These are phyloP conservation scores for Xylariaceae sp. DNA, from an alignment of 2,329 filamentous ascomycete genomes.

Conservation along the genomic window DNA sequence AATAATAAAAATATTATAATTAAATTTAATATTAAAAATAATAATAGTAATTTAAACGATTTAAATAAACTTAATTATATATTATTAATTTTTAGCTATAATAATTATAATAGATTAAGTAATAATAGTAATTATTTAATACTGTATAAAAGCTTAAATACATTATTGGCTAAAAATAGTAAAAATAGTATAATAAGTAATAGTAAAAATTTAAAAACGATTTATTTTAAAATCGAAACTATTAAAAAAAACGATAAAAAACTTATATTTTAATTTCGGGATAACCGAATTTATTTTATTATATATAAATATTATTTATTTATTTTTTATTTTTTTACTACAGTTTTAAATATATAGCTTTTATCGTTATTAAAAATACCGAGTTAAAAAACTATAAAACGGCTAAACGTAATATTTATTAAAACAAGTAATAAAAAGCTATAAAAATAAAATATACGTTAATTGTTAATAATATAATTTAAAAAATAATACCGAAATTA, in stretches of 20 bases:
- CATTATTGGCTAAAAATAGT: too few relatives aligned
- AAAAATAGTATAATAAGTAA: too few relatives aligned
- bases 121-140: neutral
- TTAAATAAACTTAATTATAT: neutral
- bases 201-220: neutral
- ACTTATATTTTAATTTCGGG: neutral
- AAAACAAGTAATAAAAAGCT: slow-evolving; percentile 5
- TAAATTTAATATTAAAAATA: too few relatives aligned
- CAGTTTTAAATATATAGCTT: neutral
- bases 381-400: neutral
- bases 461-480: slow-evolving; percentile 6
- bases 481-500: slow-evolving; percentile 3
- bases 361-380: neutral
- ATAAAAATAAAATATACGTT: slow-evolving; percentile 1
- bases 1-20: too few relatives aligned
- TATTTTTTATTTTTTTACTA: neutral
- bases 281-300: neutral
- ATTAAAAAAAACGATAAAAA: slow-evolving; percentile 1
- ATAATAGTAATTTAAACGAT: neutral
- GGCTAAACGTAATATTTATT: neutral
- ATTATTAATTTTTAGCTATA: neutral
- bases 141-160: neutral
- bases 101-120: neutral
- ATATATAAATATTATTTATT: neutral
- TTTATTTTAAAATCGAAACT: slow-evolving; percentile 4